Conservation (phyloP, 73 alveolate genomes). For the Symbiodinium pilosum region DNA sequence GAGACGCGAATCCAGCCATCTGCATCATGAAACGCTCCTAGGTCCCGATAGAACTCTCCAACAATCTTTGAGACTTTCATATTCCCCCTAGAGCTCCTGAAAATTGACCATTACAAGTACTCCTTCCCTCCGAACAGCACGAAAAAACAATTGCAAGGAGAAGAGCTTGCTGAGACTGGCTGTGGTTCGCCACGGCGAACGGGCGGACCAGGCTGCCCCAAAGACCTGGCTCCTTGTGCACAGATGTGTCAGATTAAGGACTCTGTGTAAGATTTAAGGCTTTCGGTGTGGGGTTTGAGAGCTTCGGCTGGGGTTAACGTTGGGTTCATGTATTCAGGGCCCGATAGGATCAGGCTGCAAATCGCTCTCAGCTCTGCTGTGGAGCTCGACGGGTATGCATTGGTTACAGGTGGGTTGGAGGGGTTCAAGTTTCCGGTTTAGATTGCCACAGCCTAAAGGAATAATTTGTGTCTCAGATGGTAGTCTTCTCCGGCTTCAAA, state of each 20-base stretch:
- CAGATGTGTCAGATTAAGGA: not conserved
- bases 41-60: no score
- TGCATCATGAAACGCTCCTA: no score
- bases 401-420: not conserved
- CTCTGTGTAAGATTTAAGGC: not conserved
- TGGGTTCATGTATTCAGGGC: not conserved
- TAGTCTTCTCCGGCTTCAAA: no score
- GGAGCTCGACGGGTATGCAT: not conserved
- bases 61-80: no score
- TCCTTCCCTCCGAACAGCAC: no score
- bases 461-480: no score
- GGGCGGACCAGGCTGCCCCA: conserved; percentile 89
- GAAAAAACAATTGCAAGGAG: no score
- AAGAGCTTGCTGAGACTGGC: conserved; percentile 29
- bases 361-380: not conserved
- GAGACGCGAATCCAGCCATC: no score
- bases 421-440: no score
- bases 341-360: not conserved
- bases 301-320: not conserved
- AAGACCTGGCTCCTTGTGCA: conserved; percentile 25
- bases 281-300: not conserved
- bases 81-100: no score
- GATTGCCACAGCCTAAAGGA: no score
- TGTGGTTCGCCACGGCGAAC: conserved; percentile 73
- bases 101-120: no score